phyloP scores from a whole-genome alignment of 345 rosid genomes.

The Conringia planisiliqua region DNA sequence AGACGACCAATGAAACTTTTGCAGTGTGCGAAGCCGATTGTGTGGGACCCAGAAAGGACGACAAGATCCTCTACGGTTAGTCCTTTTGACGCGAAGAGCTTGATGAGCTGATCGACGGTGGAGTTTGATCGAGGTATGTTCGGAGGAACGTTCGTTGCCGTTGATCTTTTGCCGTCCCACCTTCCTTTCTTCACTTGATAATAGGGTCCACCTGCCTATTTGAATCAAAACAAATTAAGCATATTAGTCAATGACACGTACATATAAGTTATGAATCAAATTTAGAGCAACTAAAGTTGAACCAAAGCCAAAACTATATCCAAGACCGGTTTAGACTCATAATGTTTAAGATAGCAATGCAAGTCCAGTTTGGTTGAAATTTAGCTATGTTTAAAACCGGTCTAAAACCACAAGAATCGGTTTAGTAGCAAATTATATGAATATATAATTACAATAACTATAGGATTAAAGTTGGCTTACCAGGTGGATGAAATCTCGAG shows the following conservation, averaged over 20 bases:
- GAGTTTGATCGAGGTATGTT: constrained; percentile 66
- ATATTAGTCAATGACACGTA: not conserved
- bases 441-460: not conserved
- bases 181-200: constrained; percentile 82
- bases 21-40: constrained; percentile 86
- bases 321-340: not conserved
- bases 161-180: constrained; percentile 71
- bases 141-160: constrained; percentile 49
- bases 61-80: constrained; percentile 60
- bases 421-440: not conserved
- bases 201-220: constrained; percentile 67
- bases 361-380: not conserved
- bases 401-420: not conserved
- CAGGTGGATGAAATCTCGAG: constrained; percentile 60
- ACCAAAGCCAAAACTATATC: not conserved
- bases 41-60: constrained; percentile 77
- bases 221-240: not conserved
- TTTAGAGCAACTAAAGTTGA: not conserved
- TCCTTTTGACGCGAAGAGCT: constrained; percentile 72
- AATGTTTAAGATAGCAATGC: not conserved
- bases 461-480: not conserved
- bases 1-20: constrained; percentile 52
- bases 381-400: not conserved
- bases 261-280: not conserved
- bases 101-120: constrained; percentile 59